Base-by-base conservation (phyloP, 2,329 filamentous ascomycete genomes). In the Alternaria arborescens region DNA sequence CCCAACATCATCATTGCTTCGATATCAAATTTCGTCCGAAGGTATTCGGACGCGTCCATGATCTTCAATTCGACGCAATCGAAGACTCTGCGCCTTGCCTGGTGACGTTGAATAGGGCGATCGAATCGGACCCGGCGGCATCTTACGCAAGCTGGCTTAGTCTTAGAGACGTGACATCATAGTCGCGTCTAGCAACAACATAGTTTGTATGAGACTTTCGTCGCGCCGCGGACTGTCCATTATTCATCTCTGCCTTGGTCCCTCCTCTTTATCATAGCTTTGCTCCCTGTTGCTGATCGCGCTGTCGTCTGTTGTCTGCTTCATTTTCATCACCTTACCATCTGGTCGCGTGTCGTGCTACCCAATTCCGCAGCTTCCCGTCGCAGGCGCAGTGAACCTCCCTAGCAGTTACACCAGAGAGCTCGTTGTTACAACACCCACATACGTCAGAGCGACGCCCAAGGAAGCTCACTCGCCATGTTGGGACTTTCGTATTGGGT, bases 401-500 rank as follows among this genome's bases (percentile, higher is more conserved):
- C 38, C 22, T 42, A 40, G 43, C 34, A 36, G 32, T 36, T 22
- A 51, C 44, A 44, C 48, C 30, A 36, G 40, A 22, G 18, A 30
- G 36, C 30, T 5, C 46, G 10, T 48, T 16, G 28, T 32, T 11
- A 18, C 10, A 24, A 24, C 34, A 55, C 26, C 43, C 42, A 5
- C 47, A 47, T 8, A n/a, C 26, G 14, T 30, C 38, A 7, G 18
- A 3, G 42, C 47, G 20, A 12, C 24, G n/a, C 20, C 56, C 16
- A n/a, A 32, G 42, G 32, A 28, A 44, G 10, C 28, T 44, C 47
- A 36, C 14, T 47, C 55, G 70, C 28, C 56, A 77, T 78, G 75
- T 74, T 76, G 71, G 67, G 64, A 7, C 71, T 82, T 69, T 84
- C 83, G 61, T 86, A 82, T 61, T 84, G 82, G 90, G 79, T 90